phyloP scores from a whole-genome alignment of 2,329 filamentous ascomycete genomes.

The Chaetomiaceae sp. region DNA sequence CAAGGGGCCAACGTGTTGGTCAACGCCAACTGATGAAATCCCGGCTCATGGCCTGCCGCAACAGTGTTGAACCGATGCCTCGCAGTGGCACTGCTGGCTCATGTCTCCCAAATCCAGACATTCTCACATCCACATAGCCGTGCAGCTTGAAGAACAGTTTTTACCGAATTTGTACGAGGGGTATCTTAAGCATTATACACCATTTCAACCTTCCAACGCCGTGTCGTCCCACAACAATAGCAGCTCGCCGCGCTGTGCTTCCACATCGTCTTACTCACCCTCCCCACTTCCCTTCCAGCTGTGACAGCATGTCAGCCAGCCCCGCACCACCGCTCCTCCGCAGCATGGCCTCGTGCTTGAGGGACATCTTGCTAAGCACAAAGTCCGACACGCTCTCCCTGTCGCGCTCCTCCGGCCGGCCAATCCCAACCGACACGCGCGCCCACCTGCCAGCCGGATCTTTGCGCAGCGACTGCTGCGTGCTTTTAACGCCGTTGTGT shows the following conservation, averaged over 20 bases:
- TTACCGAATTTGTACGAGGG: too few species aligned
- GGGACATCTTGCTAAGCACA: slow-evolving; percentile 61
- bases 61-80: too few species aligned
- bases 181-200: too few species aligned
- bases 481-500: slow-evolving; percentile 70
- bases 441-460: slow-evolving; percentile 40
- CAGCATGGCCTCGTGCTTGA: slow-evolving; percentile 11
- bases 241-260: neutral
- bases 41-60: too few species aligned
- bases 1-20: too few species aligned
- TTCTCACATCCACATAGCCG: too few species aligned
- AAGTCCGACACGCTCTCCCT: slow-evolving; percentile 64
- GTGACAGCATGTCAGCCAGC: slow-evolving; percentile 12
- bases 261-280: neutral
- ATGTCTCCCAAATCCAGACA: too few species aligned
- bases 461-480: slow-evolving; percentile 45
- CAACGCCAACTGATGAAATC: too few species aligned
- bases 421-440: slow-evolving; percentile 78
- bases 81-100: too few species aligned
- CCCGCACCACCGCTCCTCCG: slow-evolving; percentile 12
- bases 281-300: slow-evolving; percentile 19
- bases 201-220: too few species aligned
- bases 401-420: slow-evolving; percentile 67
- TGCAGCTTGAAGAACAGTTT: too few species aligned
- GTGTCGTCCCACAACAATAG: neutral